Evolutionary conservation across 2,329 filamentous ascomycete genomes (phyloP).

Genomic region (Verticillium tricorpus): DNA sequence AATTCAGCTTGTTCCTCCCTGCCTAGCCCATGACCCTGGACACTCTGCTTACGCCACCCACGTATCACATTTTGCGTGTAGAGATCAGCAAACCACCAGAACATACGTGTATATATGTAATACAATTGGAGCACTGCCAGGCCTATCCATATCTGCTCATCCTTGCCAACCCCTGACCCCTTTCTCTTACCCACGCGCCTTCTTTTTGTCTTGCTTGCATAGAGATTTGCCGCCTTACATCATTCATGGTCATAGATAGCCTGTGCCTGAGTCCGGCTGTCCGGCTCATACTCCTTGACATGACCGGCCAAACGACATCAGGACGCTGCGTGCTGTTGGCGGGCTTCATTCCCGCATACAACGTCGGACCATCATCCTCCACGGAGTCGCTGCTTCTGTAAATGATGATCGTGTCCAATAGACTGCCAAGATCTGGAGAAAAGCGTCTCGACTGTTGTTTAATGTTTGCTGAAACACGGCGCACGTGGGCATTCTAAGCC

Average conservation of each 20-base stretch:
- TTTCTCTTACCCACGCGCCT: not conserved
- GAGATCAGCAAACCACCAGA: not conserved
- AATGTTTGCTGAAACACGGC: not conserved
- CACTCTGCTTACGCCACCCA: not conserved
- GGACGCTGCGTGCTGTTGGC: not conserved
- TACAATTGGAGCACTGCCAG: not conserved
- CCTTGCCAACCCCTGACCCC: not conserved
- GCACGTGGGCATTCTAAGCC: conserved; percentile 16
- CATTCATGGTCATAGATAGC: not conserved
- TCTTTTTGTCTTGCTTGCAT: not conserved
- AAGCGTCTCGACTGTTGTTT: not conserved
- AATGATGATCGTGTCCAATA: not conserved
- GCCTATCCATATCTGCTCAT: not conserved
- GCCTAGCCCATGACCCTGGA: not conserved
- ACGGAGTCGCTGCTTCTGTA: not conserved
- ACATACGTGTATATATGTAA: not conserved
- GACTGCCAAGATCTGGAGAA: not conserved
- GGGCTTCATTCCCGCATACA: not conserved
- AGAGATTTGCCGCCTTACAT: not conserved
- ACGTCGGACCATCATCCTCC: not conserved
- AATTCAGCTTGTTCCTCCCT: not conserved
- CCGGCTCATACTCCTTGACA: not conserved
- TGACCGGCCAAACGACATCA: not conserved
- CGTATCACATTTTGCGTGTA: not conserved
- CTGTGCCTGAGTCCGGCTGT: not conserved